phyloP scores from a whole-genome alignment of 2,329 filamentous ascomycete genomes.

The Fusarium gaditjirri region DNA sequence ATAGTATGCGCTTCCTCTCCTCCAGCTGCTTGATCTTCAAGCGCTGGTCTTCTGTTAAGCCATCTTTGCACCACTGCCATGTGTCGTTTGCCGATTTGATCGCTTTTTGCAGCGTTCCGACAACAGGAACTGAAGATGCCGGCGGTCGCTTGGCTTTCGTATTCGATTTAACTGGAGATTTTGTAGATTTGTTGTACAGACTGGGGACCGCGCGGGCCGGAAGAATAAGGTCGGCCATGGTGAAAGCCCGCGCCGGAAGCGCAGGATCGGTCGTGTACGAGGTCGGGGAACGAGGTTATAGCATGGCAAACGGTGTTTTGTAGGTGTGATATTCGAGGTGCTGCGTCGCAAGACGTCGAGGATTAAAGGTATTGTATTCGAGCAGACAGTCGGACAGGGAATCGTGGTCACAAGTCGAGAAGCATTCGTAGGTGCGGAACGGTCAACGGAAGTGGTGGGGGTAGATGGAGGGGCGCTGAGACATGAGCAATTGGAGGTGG shows the following conservation, averaged over 20 bases:
- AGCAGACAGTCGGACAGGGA: slow-evolving; percentile 7
- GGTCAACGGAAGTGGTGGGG: slow-evolving; percentile 29
- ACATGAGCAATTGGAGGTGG: slow-evolving; percentile 1
- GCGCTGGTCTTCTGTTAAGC: slow-evolving; percentile 62
- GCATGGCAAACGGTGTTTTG: slow-evolving; percentile 18
- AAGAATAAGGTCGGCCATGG: slow-evolving; percentile 46
- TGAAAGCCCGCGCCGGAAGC: slow-evolving; percentile 14
- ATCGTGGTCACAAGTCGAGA: slow-evolving; percentile 29
- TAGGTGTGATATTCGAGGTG: neutral
- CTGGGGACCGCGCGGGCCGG: slow-evolving; percentile 37
- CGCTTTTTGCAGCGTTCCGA: slow-evolving; percentile 46
- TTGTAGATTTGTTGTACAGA: slow-evolving; percentile 34
- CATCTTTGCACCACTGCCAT: slow-evolving; percentile 62
- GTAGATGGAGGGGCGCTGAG: slow-evolving; percentile 21
- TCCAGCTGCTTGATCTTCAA: slow-evolving; percentile 59
- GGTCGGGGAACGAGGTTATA: slow-evolving; percentile 12
- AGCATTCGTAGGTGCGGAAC: slow-evolving; percentile 23
- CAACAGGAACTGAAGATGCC: slow-evolving; percentile 29
- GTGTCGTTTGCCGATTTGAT: slow-evolving; percentile 55
- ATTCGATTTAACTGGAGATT: slow-evolving; percentile 36
- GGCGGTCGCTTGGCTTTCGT: slow-evolving; percentile 38
- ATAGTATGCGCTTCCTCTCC: slow-evolving; percentile 70
- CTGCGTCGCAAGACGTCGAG: neutral
- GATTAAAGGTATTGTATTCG: slow-evolving; percentile 2
- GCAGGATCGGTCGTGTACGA: slow-evolving; percentile 21